Base-by-base conservation (phyloP, 2,329 filamentous ascomycete genomes). In the Penicillium italicum region DNA sequence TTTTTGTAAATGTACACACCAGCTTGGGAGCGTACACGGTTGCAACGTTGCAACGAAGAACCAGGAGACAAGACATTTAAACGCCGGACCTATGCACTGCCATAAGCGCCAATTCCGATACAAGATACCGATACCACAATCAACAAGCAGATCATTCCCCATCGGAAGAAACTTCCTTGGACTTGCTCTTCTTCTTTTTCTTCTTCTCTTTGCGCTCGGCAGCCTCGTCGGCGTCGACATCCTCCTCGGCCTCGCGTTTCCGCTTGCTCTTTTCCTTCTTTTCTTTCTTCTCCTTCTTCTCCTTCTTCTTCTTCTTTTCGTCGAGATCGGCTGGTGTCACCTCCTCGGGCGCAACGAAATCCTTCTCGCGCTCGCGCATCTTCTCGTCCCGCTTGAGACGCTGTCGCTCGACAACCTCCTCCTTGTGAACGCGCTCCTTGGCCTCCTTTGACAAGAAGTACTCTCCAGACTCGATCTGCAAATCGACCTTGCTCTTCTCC, bases 401-500 rank as follows among this genome's bases (percentile, higher is more conserved):
- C 78, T 96, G 92, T 75, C 88, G 87, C 73, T 95, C 91, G 69
- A 90, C 83, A 62, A 91, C 81, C 69, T 90, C 89, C 70, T 93
- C 88, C 74, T 89, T 86, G 44, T 81, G 85, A 52, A 87, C 88
- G 58, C 92, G 82, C 69, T 96, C 90, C 81, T 96, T 96, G 57
- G 91, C 92, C 69, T 92, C 86, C 80, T 96, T 96, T 70, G 87
- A 87, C 70, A 99, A 76, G 75, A 97, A 97, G 78, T 96, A 99
- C 78, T 97, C 93, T 77, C 94, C 93, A 66, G 85, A 92, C 80
- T 99, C 94, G 79, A 99, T 96, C 82, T 99, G 93, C 75, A 91
- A 77, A 76, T 99, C 94, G 66, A 99, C 84, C 85, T 97, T 99
- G 85, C 92, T 97, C 89, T 96, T 96, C 82, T 99, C 93, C 63